phyloP scores from a whole-genome alignment of 2,329 filamentous ascomycete genomes.

The Neurospora crassa region DNA sequence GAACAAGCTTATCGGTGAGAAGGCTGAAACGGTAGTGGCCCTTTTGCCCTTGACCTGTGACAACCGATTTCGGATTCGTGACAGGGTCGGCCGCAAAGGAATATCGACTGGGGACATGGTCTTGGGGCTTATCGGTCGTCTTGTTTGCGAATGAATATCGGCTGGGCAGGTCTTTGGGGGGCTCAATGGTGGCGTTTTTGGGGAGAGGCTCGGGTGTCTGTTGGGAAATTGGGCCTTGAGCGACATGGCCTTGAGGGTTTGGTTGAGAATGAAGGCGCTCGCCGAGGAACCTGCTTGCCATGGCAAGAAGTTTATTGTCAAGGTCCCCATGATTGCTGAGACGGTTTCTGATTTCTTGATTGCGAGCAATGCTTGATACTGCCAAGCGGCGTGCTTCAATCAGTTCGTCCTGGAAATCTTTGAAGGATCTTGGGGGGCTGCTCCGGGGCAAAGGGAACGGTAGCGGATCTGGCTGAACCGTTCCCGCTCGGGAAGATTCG shows the following conservation, averaged over 20 bases:
- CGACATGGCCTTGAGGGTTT: background rate
- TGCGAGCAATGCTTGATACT: background rate
- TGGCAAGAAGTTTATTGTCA: background rate
- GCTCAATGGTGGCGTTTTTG: background rate
- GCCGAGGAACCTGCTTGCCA: background rate
- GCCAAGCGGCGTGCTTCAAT: background rate
- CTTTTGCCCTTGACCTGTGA: conserved; percentile 24
- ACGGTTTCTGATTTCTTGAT: background rate
- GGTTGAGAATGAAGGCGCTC: background rate
- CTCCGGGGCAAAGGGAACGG: background rate
- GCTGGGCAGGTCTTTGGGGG: background rate
- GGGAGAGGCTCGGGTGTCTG: background rate
- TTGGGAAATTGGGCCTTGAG: background rate
- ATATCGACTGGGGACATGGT: conserved; percentile 22
- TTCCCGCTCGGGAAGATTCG: background rate
- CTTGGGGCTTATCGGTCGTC: background rate
- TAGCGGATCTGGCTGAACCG: background rate
- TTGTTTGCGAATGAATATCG: conserved; percentile 25
- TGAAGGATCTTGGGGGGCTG: background rate
- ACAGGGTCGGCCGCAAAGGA: conserved; percentile 32
- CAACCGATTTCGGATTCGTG: conserved; percentile 34
- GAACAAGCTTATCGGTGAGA: conserved; percentile 44
- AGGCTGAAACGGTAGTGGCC: conserved; percentile 49
- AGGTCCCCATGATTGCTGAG: background rate
- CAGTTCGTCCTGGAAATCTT: background rate